Evolutionary conservation across 2,329 filamentous ascomycete species (phyloP).

Genomic region (Fusarium acutatum): DNA sequence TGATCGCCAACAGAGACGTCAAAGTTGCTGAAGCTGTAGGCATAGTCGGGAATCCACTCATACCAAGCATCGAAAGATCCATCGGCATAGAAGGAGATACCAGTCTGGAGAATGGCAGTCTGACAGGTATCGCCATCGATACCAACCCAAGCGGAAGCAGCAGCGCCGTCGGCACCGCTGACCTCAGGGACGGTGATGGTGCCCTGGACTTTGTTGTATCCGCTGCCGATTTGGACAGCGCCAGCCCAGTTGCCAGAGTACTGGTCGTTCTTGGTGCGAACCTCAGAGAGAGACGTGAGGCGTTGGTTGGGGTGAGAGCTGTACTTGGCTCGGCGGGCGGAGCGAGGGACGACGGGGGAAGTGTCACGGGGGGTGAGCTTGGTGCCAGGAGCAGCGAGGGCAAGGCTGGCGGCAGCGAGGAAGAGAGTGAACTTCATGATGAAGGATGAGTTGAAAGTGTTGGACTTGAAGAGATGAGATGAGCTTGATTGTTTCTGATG

Average conservation of each 20-base stretch:
- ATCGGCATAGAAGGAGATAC: constrained; percentile 50
- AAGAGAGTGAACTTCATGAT: constrained; percentile 11
- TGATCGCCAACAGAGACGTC: constrained; percentile 43
- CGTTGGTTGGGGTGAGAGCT: constrained; percentile 2
- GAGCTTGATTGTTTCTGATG: background rate
- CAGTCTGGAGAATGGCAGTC: constrained; percentile 53
- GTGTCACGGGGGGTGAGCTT: constrained; percentile 6
- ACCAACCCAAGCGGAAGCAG: constrained; percentile 51
- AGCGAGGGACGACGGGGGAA: constrained; percentile 2
- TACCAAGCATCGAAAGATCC: constrained; percentile 56
- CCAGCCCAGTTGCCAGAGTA: constrained; percentile 10
- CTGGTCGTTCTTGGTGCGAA: background rate
- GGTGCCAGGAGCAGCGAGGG: background rate
- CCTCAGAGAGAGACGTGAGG: background rate
- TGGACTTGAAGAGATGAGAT: background rate
- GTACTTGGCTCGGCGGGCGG: background rate
- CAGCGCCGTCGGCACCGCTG: background rate
- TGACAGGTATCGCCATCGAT: constrained; percentile 57
- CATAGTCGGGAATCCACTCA: constrained; percentile 56
- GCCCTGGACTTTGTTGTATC: constrained; percentile 7
- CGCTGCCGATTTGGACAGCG: background rate
- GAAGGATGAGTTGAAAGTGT: background rate
- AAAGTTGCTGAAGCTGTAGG: constrained; percentile 50
- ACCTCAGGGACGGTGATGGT: constrained; percentile 7
- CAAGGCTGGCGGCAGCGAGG: background rate